A percentile compares a stretch with the other conserved stretches of the same genome.
These are phyloP conservation scores for Orobanche coerulescens DNA, from an alignment of 257 asterid genomes.

Conservation along the genomic window DNA sequence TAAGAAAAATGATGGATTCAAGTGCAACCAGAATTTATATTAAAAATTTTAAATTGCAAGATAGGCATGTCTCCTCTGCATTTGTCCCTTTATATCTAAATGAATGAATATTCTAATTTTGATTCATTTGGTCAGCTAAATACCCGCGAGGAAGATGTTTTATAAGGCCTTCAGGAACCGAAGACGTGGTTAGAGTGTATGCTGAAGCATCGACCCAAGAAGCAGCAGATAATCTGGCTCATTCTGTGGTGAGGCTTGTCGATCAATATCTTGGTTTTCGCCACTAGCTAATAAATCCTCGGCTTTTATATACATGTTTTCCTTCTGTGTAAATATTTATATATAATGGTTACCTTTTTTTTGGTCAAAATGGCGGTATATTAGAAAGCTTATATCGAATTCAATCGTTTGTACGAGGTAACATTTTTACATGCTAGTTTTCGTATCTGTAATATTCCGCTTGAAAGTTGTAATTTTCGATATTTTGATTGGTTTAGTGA, in stretches of 20 bases:
- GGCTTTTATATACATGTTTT: background rate
- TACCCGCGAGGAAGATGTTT: constrained; percentile 71
- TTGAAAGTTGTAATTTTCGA: too few relatives aligned
- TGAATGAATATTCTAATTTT: background rate
- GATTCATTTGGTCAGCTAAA: constrained; percentile 41
- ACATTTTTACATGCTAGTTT: too few relatives aligned
- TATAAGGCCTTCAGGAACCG: constrained; percentile 91
- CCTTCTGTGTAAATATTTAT: background rate
- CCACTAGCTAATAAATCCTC: constrained; percentile 14
- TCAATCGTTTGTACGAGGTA: too few relatives aligned
- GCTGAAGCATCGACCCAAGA: constrained; percentile 81
- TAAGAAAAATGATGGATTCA: too few relatives aligned
- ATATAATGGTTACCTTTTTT: background rate
- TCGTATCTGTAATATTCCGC: too few relatives aligned
- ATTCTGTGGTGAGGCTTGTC: constrained; percentile 57
- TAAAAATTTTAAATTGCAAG: background rate
- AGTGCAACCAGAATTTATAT: too few relatives aligned
- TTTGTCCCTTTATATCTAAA: background rate
- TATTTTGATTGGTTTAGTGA: too few relatives aligned
- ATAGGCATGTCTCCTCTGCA: background rate
- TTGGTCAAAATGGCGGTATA: too few relatives aligned
- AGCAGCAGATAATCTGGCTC: constrained; percentile 66
- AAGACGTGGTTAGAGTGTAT: constrained; percentile 85
- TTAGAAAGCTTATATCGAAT: too few relatives aligned
- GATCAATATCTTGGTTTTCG: constrained; percentile 51